phyloP scores from a whole-genome alignment of 2,329 filamentous ascomycete genomes.

The Arthrinium phaeospermum region DNA sequence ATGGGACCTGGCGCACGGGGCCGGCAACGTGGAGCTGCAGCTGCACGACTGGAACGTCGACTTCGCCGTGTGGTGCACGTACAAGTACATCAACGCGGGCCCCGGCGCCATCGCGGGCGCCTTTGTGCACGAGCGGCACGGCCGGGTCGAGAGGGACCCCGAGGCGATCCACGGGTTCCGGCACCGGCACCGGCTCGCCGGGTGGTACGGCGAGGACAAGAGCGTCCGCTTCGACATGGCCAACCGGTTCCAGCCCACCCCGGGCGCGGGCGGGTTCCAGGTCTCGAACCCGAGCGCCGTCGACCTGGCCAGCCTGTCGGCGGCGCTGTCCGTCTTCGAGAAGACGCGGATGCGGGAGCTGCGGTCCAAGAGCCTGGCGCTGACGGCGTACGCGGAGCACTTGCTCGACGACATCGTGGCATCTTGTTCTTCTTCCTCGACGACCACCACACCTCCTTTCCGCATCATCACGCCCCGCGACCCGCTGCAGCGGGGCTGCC shows the following conservation, averaged over 20 bases:
- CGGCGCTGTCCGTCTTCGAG: constrained; percentile 75
- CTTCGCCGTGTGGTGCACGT: constrained; percentile 91
- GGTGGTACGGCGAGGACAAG: constrained; percentile 90
- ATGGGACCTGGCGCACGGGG: constrained; percentile 89
- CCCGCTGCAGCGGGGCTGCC: constrained; percentile 73
- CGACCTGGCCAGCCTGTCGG: constrained; percentile 77
- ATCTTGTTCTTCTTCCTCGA: constrained; percentile 36
- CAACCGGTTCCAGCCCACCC: constrained; percentile 77
- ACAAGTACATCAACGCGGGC: constrained; percentile 91
- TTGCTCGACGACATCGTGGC: constrained; percentile 58
- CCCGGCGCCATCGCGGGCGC: constrained; percentile 81
- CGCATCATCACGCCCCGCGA: constrained; percentile 73
- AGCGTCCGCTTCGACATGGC: constrained; percentile 81
- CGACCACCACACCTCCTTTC: constrained; percentile 49
- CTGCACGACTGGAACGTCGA: constrained; percentile 92
- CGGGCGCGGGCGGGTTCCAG: constrained; percentile 82
- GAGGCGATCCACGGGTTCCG: constrained; percentile 44
- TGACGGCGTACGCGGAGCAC: constrained; percentile 80
- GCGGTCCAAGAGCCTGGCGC: constrained; percentile 70
- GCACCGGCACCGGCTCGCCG: constrained; percentile 72
- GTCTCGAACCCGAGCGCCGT: constrained; percentile 83
- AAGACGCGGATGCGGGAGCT: constrained; percentile 73
- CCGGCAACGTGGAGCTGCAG: constrained; percentile 78
- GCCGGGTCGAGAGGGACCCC: constrained; percentile 55
- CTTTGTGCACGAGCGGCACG: constrained; percentile 81